phyloP scores from a whole-genome alignment of 2,329 filamentous ascomycete genomes.

The Penicillium sp. region DNA sequence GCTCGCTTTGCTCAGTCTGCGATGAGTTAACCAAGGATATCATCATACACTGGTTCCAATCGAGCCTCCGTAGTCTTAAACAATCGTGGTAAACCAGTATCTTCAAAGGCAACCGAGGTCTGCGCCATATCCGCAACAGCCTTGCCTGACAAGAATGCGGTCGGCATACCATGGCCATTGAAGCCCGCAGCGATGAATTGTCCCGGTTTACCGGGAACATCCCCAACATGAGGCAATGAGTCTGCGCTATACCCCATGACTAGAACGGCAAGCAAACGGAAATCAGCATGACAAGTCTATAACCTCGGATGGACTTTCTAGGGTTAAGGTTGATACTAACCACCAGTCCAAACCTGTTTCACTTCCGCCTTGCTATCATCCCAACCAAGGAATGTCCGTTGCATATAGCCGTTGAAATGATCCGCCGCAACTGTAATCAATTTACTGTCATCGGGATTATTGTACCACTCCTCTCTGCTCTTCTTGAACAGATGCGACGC shows the following conservation, averaged over 20 bases:
- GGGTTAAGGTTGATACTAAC: constrained; percentile 6
- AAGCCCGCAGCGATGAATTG: constrained; percentile 60
- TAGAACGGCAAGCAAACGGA: neutral
- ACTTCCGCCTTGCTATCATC: constrained; percentile 30
- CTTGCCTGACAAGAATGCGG: constrained; percentile 57
- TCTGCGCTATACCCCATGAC: constrained; percentile 54
- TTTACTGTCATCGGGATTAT: constrained; percentile 43
- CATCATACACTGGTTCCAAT: constrained; percentile 3
- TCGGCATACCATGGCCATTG: constrained; percentile 65
- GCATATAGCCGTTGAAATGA: constrained; percentile 38
- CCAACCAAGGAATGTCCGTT: constrained; percentile 35
- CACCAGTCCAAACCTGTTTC: constrained; percentile 34
- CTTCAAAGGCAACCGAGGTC: constrained; percentile 23
- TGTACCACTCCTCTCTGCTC: constrained; percentile 42
- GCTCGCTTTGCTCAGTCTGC: too few relatives aligned
- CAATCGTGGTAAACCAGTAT: constrained; percentile 29
- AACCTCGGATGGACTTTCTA: neutral
- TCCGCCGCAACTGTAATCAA: constrained; percentile 47
- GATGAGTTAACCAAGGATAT: neutral
- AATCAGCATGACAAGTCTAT: neutral
- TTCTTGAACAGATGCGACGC: constrained; percentile 47
- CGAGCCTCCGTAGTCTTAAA: constrained; percentile 29
- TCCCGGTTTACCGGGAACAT: constrained; percentile 42
- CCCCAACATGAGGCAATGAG: constrained; percentile 52
- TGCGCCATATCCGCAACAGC: constrained; percentile 55